Evolutionary conservation across 306 rosid species (phyloP).

Genomic region (Cucurbita moschata): DNA sequence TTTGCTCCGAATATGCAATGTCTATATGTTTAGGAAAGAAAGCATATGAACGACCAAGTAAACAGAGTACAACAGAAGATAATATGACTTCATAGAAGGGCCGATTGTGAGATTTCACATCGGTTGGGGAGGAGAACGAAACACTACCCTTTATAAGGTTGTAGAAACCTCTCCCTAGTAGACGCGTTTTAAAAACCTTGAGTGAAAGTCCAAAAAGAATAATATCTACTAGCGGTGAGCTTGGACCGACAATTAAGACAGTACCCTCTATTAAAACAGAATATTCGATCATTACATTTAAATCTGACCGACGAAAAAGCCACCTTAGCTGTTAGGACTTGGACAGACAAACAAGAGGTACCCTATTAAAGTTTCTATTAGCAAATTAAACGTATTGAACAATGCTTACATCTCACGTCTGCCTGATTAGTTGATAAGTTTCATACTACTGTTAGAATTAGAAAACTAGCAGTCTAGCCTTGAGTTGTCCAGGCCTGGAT

Average conservation of each 20-base stretch:
- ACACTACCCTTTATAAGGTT: no score
- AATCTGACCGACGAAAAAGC: conserved; percentile 1
- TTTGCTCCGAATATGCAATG: neutral
- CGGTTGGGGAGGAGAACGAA: no score
- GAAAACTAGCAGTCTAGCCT: neutral
- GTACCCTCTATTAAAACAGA: neutral
- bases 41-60: neutral
- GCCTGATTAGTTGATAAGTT: neutral
- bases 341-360: neutral
- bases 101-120: neutral
- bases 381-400: conserved; percentile 2
- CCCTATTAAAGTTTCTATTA: neutral
- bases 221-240: no score
- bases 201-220: no score
- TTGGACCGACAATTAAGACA: neutral
- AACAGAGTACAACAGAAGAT: neutral
- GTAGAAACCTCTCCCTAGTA: no score
- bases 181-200: no score
- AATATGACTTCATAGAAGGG: neutral
- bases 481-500: neutral
- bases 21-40: neutral
- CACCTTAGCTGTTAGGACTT: neutral
- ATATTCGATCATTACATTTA: neutral
- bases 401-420: neutral
- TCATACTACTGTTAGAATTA: neutral